Conservation (phyloP, 108 stramenopile species). For the Chaetoceros muelleri region DNA sequence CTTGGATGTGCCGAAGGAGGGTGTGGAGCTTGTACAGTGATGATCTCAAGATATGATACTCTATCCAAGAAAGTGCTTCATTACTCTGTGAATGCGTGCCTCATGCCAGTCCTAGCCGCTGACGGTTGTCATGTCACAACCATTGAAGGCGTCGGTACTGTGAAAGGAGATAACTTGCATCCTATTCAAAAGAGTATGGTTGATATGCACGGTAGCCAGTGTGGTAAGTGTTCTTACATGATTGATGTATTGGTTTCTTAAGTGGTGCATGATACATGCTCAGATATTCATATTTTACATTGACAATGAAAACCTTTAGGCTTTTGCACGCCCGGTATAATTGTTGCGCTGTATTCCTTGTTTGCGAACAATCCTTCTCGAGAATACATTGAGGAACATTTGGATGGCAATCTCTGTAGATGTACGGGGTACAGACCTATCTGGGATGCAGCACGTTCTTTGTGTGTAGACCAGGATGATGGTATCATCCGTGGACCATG, state of each 20-base stretch:
- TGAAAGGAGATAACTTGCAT: constrained; percentile 68
- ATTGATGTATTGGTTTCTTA: neutral
- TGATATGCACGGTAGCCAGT: constrained; percentile 91
- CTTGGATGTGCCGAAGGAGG: constrained; percentile 86
- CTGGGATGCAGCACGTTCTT: constrained; percentile 84
- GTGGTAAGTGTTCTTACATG: constrained; percentile 24
- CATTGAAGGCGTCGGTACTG: constrained; percentile 80
- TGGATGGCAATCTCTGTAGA: constrained; percentile 94
- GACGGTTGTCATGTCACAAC: constrained; percentile 87
- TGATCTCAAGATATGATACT: constrained; percentile 35
- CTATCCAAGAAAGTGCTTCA: constrained; percentile 17
- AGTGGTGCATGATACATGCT: neutral
- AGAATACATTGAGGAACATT: constrained; percentile 72
- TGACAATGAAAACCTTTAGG: constrained; percentile 11
- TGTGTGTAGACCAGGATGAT: constrained; percentile 47
- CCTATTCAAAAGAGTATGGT: constrained; percentile 90
- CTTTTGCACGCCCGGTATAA: constrained; percentile 94
- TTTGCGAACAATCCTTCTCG: constrained; percentile 39
- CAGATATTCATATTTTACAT: neutral
- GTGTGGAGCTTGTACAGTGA: constrained; percentile 92
- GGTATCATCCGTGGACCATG: constrained; percentile 49
- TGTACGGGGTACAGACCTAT: constrained; percentile 96
- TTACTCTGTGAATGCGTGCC: constrained; percentile 80
- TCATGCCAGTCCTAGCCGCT: constrained; percentile 80
- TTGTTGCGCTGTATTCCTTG: constrained; percentile 83